phyloP scores from a whole-genome alignment of 805 yeast genomes.

The Wickerhamiella lipophila region DNA sequence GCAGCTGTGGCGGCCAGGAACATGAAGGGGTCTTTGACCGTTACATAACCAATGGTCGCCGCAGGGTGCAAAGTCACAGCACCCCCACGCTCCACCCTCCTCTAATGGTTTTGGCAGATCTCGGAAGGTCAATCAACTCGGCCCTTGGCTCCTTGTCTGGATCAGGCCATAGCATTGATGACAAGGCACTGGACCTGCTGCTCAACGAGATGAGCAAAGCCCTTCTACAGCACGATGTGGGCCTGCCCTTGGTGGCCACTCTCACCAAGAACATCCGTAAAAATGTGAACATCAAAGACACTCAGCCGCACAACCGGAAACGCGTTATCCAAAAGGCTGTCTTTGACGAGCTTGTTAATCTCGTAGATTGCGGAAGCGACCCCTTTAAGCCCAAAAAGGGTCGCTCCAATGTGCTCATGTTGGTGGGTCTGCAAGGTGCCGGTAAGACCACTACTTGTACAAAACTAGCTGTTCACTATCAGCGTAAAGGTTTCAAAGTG shows the following conservation, averaged over 20 bases:
- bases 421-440: slow-evolving; percentile 97
- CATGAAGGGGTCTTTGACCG: no score
- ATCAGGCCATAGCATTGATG: slow-evolving; percentile 41
- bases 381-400: slow-evolving; percentile 81
- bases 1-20: neutral
- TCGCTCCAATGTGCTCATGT: slow-evolving; percentile 72
- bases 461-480: slow-evolving; percentile 86
- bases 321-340: slow-evolving; percentile 79
- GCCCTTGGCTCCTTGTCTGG: slow-evolving; percentile 56
- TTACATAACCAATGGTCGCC: no score
- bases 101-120: slow-evolving; percentile 63
- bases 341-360: slow-evolving; percentile 76
- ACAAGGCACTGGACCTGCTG: slow-evolving; percentile 54
- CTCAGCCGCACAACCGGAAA: slow-evolving; percentile 55
- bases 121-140: slow-evolving; percentile 61
- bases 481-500: slow-evolving; percentile 83
- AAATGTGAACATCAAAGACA: slow-evolving; percentile 41
- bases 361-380: slow-evolving; percentile 54
- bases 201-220: slow-evolving; percentile 85
- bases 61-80: neutral
- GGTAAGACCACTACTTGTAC: slow-evolving; percentile 98
- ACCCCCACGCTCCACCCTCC: neutral
- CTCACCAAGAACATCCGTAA: slow-evolving; percentile 59
- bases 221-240: slow-evolving; percentile 85
- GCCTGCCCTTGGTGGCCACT: slow-evolving; percentile 66